Evolutionary conservation across 345 rosid species (phyloP), one percentile per base, ranked within the genome.

Genomic region (Citrus unshiu): DNA sequence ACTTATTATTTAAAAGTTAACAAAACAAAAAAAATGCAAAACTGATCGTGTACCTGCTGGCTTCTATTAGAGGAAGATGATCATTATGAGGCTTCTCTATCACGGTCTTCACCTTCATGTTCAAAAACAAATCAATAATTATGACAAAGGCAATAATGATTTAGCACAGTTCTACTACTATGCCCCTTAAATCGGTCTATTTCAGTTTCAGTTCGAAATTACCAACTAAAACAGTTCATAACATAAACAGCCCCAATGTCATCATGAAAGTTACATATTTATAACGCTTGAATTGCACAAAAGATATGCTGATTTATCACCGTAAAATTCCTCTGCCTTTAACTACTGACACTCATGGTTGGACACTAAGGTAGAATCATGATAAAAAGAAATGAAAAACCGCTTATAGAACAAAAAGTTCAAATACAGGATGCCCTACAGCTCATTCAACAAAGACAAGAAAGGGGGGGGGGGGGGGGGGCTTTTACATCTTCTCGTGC

Each of bases 21-120:
- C 4, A 21, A 40, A 22, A 40, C 2, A 70, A 49, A 10, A 34
- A 34, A 72, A 29, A n/a, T 12, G 16, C 67, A 73, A 22, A 34
- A 14, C 29, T 35, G 46, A 62, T 60, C 35, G 72, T 83, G 25
- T 75, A 91, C 97, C 95, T 93, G 93, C 97, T 93, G 30, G 97
- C 97, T 83, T 93, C 97, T 86, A 91, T 65, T 29, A 91, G 83
- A 65, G 95, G 95, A 76, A 93, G 86, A 62, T 93, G 97, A 69
- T 93, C 95, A 73, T 93, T 90, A 79, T 91, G 88, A 57, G 93
- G 95, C 87, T 93, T 93, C 85, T 93, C 97, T 19, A 93, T 90
- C 78, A 93, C 95, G 81, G 91, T 89, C 84, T 90, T 79, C 72
- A 93, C 95, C 97, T 91, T 87, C 77, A 84, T 74, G 81, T 65